Base-by-base conservation (phyloP, 441 rosid genomes). In the Adansonia grandidieri region DNA sequence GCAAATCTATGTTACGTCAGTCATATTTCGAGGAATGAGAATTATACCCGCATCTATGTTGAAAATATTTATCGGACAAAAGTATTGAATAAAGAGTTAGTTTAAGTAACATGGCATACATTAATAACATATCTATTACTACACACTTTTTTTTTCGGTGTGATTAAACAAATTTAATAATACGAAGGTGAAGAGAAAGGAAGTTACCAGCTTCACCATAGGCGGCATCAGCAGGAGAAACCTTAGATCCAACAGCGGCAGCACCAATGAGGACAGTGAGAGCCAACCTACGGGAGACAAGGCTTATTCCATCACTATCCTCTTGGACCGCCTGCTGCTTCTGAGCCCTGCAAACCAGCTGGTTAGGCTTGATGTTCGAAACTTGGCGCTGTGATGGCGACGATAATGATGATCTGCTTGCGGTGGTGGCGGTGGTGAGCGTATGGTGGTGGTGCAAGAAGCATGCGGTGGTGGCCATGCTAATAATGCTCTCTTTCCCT, bases 211-310 rank as follows among this genome's bases (percentile, higher is more conserved):
- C 88, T 91, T 94, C 99, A 51, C 98, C 99, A 60, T 96, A 96
- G 83, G 99, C 98, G 6, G 99, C 99, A 69, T 91, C 97, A 14
- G 99, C 99, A 20, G 98, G 98, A 63, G 97, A 85, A 66, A 87
- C 97, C 91, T 85, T 92, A 80, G 98, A 92, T 73, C 93, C 93
- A 73, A 90, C 77, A 6, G 97, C 97, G 1, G 97, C 97, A 24
- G 95, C 92, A 4, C 98, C 98, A 8, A 91, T 80, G 77, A 95
- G 93, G 20, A 91, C 88, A 1, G 96, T 90, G 79, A 95, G 90
- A 80, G 97, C 98, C 73, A 94, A 81, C 66, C 99, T 88, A 73
- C 99, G 95, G 44, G 99, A 92, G 45, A 93, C 89, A n/a, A 79
- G 79, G 64, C 76, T 76, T 56, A 3, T 13, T 13, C 11, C 73